A percentile compares a stretch with the other conserved stretches of the same genome.
Evolutionary conservation across 2,329 filamentous ascomycete species (phyloP).

Genomic region (Fusarium nisikadoi): DNA sequence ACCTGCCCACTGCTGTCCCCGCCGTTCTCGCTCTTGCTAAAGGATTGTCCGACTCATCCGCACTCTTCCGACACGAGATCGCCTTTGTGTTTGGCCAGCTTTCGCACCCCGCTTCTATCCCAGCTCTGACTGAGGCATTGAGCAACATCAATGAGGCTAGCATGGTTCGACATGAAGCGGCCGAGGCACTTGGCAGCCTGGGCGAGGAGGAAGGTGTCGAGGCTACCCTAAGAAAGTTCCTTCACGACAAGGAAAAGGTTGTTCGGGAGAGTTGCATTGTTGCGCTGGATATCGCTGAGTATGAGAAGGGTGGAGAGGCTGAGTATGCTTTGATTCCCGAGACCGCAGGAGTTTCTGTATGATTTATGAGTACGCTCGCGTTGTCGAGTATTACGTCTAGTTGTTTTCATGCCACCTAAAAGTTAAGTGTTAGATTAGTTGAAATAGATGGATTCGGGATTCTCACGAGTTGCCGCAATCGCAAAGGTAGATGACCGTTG

Average conservation of each 20-base stretch:
- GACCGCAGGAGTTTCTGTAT: slow-evolving; percentile 56
- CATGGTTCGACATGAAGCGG: slow-evolving; percentile 98
- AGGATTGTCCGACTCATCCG: slow-evolving; percentile 86
- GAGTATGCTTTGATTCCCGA: slow-evolving; percentile 94
- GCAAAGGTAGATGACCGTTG: slow-evolving; percentile 90
- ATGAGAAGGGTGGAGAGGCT: slow-evolving; percentile 85
- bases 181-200: slow-evolving; percentile 92
- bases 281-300: slow-evolving; percentile 97
- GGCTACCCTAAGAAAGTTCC: slow-evolving; percentile 81
- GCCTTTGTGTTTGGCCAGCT: slow-evolving; percentile 98
- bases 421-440: slow-evolving; percentile 40
- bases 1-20: slow-evolving; percentile 88
- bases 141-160: slow-evolving; percentile 84
- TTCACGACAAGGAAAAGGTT: slow-evolving; percentile 91
- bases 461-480: slow-evolving; percentile 83
- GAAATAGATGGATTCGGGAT: slow-evolving; percentile 23
- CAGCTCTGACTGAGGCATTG: slow-evolving; percentile 81
- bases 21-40: slow-evolving; percentile 87
- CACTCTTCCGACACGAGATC: slow-evolving; percentile 96
- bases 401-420: slow-evolving; percentile 69
- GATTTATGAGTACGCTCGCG: slow-evolving; percentile 36
- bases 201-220: slow-evolving; percentile 95
- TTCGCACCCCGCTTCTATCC: slow-evolving; percentile 95
- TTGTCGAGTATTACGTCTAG: slow-evolving; percentile 49
- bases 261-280: slow-evolving; percentile 96